phyloP scores from a whole-genome alignment of 2,329 filamentous ascomycete genomes.

The Ophiostoma himal-ulmi region DNA sequence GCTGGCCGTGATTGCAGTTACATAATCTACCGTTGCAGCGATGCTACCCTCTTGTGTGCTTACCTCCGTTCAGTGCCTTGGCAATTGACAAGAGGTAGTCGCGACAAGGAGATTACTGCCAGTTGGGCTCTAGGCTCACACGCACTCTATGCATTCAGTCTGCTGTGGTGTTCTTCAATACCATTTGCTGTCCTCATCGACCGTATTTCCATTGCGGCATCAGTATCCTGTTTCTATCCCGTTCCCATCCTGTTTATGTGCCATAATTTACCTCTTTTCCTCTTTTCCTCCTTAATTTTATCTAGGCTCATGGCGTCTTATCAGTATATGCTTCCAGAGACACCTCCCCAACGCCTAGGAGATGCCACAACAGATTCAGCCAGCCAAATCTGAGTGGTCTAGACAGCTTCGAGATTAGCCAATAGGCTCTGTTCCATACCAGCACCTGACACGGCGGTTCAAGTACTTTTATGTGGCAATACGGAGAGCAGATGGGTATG shows the following conservation, averaged over 20 bases:
- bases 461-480: not conserved
- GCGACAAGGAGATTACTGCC: not conserved
- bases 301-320: too few species aligned
- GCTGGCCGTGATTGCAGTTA: not conserved
- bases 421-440: not conserved
- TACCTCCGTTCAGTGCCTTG: not conserved
- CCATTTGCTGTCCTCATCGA: too few species aligned
- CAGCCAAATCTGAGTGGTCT: not conserved
- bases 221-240: too few species aligned
- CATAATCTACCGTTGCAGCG: not conserved
- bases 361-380: not conserved
- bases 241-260: too few species aligned
- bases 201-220: too few species aligned
- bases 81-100: not conserved
- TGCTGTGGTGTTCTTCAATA: too few species aligned
- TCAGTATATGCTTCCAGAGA: too few species aligned
- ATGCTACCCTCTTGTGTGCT: not conserved
- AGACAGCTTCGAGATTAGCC: not conserved
- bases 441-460: not conserved
- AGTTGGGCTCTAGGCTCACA: not conserved
- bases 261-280: too few species aligned
- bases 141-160: too few species aligned
- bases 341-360: not conserved
- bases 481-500: not conserved
- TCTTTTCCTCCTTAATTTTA: too few species aligned